Conservation (phyloP, 1,139 yeast species). For the Yamadazyma sp. region DNA sequence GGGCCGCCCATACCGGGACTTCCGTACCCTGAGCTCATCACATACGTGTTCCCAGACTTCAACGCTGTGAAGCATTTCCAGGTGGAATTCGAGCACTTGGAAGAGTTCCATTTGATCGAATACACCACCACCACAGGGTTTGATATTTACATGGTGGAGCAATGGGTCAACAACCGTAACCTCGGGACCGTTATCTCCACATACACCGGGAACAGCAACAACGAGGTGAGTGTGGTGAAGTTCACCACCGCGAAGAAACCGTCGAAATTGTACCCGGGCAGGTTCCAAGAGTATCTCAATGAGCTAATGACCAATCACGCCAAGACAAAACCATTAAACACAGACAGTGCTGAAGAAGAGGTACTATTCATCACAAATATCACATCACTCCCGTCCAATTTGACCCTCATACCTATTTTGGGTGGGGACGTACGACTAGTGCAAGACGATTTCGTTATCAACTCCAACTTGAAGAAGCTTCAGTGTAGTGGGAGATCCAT, state of each 20-base stretch:
- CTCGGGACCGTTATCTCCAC: constrained; percentile 71
- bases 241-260: constrained; percentile 60
- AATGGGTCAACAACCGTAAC: constrained; percentile 80
- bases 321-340: constrained; percentile 38
- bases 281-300: constrained; percentile 59
- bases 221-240: constrained; percentile 59
- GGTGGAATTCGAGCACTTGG: constrained; percentile 36
- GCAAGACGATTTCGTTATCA: constrained; percentile 62
- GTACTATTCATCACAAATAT: constrained; percentile 77
- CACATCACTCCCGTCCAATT: constrained; percentile 73
- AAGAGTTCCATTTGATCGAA: constrained; percentile 40
- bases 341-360: constrained; percentile 18
- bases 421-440: constrained; percentile 57
- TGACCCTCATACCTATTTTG: constrained; percentile 70
- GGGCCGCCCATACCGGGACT: neutral
- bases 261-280: constrained; percentile 55
- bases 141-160: constrained; percentile 89
- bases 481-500: constrained; percentile 88
- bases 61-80: constrained; percentile 51
- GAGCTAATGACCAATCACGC: constrained; percentile 66
- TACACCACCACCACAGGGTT: constrained; percentile 62
- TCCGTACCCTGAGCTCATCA: constrained; percentile 24
- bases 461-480: constrained; percentile 72
- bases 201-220: constrained; percentile 77
- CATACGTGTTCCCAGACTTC: constrained; percentile 51